Conservation (phyloP, 345 rosid genomes). For the Euphorbia tirucalli region DNA sequence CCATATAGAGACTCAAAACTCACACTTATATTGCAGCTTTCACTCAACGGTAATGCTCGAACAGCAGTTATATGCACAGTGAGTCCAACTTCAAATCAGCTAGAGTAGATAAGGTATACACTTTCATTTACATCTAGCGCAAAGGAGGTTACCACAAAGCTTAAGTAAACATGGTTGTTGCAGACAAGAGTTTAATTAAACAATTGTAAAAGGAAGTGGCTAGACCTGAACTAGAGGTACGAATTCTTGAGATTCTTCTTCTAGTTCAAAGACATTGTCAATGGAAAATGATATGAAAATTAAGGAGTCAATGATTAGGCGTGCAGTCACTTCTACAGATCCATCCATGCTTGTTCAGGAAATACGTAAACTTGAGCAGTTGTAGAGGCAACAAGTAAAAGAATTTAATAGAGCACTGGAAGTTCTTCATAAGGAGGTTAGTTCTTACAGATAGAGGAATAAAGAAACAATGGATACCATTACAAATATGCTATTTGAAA, state of each 20-base stretch:
- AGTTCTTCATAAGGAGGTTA: conserved; percentile 85
- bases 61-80: conserved; percentile 94
- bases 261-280: conserved; percentile 55
- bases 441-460: conserved; percentile 72
- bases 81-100: conserved; percentile 88
- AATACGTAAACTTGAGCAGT: conserved; percentile 79
- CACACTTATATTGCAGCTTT: conserved; percentile 87
- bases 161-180: conserved; percentile 82
- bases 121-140: conserved; percentile 87
- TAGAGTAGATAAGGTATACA: conserved; percentile 87
- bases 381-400: conserved; percentile 76
- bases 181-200: conserved; percentile 73
- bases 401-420: conserved; percentile 92
- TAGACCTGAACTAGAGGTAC: conserved; percentile 84
- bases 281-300: conserved; percentile 71
- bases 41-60: conserved; percentile 94
- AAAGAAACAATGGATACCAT: conserved; percentile 75
- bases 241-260: conserved; percentile 65
- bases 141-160: conserved; percentile 93
- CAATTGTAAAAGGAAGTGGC: conserved; percentile 89
- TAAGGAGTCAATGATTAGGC: conserved; percentile 60
- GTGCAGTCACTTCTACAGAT: conserved; percentile 64
- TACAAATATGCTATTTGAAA: conserved; percentile 78
- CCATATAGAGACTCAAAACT: conserved; percentile 98
- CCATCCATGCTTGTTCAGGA: conserved; percentile 78